Evolutionary conservation across 164 flowering plant species (phyloP), one percentile per base, ranked within the genome.

Genomic region (Houttuynia cordata): DNA sequence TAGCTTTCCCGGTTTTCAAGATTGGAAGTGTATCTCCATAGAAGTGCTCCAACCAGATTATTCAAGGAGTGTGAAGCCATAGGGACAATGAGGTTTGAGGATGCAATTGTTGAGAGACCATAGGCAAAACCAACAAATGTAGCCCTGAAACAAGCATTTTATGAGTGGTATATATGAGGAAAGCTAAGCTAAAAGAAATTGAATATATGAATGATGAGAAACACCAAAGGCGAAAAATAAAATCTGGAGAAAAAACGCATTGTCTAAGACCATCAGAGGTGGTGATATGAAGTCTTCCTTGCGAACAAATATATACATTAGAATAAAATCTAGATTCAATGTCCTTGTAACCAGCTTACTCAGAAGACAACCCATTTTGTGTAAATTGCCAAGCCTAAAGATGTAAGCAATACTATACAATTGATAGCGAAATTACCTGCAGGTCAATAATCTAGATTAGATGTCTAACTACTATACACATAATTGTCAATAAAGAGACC

Each of bases 21-120:
- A 39, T 53, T 66, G 37, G 82, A 74, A 42, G 79, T 51, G 73
- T 72, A 71, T 15, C 81, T 81, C 98, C 98, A 92, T 42, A 86
- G 34, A 25, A 83, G 57, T 24, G 81, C 93, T 68, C 96, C 98
- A 6, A 85, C 70, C 54, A 89, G 78, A 72, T 92, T 92, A 81
- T 89, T 92, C 66, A 83, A 41, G 10, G 91, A 85, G 71, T 92
- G 98, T 60, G 96, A 76, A 71, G 83, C 83, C 88, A 89, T 82
- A 21, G 98, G 94, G 17, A 89, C 96, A 22, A 84, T 42, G 45
- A 89, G 37, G 71, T 83, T 89, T 3, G 88, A 79, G 15, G 96
- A 79, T 21, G 69, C 23, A 45, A 80, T 76, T 9, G 96, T 75
- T 1, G 91, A 83, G 20, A 75, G 81, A 24, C 95, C 95, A 66